Base-by-base conservation (phyloP, 192 early-diverging fungal genomes). In the Podila epigama region DNA sequence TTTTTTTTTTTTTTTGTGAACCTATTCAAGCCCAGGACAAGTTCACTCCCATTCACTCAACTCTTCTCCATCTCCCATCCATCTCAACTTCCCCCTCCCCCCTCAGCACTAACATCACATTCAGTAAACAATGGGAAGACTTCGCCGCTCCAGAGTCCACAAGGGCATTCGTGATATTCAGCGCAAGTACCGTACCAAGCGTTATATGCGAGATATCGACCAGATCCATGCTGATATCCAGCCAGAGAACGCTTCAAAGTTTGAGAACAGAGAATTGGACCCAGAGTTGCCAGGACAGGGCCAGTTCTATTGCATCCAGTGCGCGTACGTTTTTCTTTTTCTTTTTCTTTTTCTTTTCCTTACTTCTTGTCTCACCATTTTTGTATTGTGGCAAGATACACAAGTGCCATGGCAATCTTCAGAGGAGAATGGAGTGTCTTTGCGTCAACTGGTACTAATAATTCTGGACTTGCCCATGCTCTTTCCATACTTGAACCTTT, bases 181-280 rank as follows among this genome's bases (percentile, higher is more conserved):
- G 77, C 90, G 93, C 68, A 88, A 88, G 66, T 88, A 87, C 77
- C 86, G 94, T 58, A 97, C 95, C 50, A 88, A 93, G 71, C 90
- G 91, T 31, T 92, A 95, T 68, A 89, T 88, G 58, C 92, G 94
- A 84, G 96, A 97, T 85, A 82, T 99, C 9, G 97, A 99, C 86
- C 95, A 97, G 83, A 93, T 99, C 68, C 92, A 95, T 64, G 91
- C 92, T 31, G 95, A 97, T 82, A 77, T 98, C 79, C 82, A 83
- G 63, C 91, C 90, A 18, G 91, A 89, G 48, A 90, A 91, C 68
- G 83, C 83, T 11, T 69, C 66, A 25, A 89, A 90, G 59, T 78
- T 92, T 61, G 81, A 87, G 50, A 88, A 83, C 37, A 75, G 85
- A 57, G 84, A 85, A 37, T 60, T 88, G 32, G 93, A 97, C 70